Conservation (phyloP, 2,329 filamentous ascomycete genomes). For the Lasiodiplodia hormozganensis region DNA sequence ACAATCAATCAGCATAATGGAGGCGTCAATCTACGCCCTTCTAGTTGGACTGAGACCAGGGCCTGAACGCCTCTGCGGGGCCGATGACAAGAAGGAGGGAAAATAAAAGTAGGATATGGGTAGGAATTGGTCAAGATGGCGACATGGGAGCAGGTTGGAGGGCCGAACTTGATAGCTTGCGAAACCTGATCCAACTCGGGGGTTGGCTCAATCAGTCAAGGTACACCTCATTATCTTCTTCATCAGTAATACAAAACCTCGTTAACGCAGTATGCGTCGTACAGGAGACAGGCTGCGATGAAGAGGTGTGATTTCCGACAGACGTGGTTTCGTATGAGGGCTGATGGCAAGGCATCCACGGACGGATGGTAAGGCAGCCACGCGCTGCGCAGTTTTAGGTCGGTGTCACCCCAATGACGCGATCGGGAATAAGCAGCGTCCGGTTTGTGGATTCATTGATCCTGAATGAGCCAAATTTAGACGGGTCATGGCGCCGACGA, state of each 20-base stretch:
- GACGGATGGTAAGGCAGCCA: not conserved
- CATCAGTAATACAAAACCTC: not conserved
- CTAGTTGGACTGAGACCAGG: not conserved
- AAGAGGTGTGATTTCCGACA: not conserved
- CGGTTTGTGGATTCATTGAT: not conserved
- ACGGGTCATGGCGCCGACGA: not conserved
- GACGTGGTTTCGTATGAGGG: not conserved
- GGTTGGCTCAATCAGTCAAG: not conserved
- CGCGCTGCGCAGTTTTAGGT: not conserved
- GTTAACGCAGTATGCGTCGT: constrained; percentile 12
- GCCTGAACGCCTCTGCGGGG: not conserved
- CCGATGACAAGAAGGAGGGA: not conserved
- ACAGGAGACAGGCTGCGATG: not conserved
- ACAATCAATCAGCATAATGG: not conserved
- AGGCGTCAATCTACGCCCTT: not conserved
- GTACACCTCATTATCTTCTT: constrained; percentile 10
- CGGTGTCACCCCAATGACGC: not conserved
- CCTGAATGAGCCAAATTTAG: not conserved
- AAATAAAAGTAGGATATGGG: not conserved
- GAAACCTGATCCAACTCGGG: not conserved
- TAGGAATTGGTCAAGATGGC: not conserved
- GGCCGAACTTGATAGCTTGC: constrained; percentile 15
- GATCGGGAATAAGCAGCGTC: not conserved
- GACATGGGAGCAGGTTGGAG: not conserved
- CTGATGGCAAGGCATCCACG: not conserved